Conservation (phyloP, 805 yeast species). For the Zygosaccharomyces kombuchaensis region DNA sequence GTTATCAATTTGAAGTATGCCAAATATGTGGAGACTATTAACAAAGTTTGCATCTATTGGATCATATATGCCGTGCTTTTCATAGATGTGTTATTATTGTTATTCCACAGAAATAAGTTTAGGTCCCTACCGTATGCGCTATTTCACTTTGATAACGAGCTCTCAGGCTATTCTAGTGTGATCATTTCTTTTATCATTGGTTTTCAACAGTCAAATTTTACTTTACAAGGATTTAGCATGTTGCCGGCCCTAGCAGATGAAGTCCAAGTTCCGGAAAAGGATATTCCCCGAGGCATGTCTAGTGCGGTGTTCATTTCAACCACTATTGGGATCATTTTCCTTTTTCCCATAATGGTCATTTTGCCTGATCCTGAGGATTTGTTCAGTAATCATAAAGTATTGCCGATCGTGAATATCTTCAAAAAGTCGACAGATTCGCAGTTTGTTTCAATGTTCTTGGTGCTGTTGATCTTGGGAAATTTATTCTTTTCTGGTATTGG, state of each 20-base stretch:
- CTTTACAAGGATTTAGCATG: constrained; percentile 80
- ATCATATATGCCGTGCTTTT: constrained; percentile 64
- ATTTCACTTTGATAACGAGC: constrained; percentile 61
- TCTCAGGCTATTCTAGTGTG: constrained; percentile 69
- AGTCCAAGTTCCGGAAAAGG: constrained; percentile 67
- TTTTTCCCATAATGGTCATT: constrained; percentile 66
- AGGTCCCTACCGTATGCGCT: constrained; percentile 57
- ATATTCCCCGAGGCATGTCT: constrained; percentile 70
- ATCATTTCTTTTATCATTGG: constrained; percentile 71
- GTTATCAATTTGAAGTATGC: constrained; percentile 60
- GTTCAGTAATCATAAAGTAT: constrained; percentile 56
- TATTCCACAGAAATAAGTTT: constrained; percentile 51
- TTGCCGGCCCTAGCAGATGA: constrained; percentile 79
- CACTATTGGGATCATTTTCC: constrained; percentile 65
- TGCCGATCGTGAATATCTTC: constrained; percentile 77
- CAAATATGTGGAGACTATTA: constrained; percentile 56
- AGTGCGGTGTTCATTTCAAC: constrained; percentile 61
- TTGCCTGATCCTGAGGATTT: constrained; percentile 59
- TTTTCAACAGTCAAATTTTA: constrained; percentile 71
- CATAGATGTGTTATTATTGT: constrained; percentile 57
- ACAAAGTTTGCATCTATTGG: constrained; percentile 70
- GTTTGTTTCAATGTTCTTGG: constrained; percentile 64
- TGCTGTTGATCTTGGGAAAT: constrained; percentile 62
- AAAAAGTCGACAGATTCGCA: constrained; percentile 65
- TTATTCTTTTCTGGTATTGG: constrained; percentile 75